These are phyloP conservation scores for Rhododendron williamsianum DNA, from an alignment of 148 eudicot genomes.

Conservation along the genomic window DNA sequence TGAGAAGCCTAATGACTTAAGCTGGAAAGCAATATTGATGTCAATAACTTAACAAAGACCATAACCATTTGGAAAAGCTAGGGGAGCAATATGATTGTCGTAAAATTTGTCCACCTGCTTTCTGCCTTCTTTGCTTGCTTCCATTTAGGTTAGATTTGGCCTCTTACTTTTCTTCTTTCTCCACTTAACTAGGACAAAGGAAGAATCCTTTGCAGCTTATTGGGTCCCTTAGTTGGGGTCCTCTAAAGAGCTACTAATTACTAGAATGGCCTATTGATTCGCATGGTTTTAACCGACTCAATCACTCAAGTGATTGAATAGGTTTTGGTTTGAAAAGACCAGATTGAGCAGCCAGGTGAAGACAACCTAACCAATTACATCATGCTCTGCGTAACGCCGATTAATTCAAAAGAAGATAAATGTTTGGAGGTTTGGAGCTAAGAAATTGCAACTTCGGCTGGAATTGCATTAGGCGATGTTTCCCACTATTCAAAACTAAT, in stretches of 20 bases:
- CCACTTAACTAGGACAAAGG: not conserved
- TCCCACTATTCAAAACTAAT: not conserved
- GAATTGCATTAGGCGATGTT: not conserved
- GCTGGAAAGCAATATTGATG: slow-evolving; percentile 41
- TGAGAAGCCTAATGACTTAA: slow-evolving; percentile 90
- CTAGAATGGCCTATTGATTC: not conserved
- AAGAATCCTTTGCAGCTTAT: not conserved
- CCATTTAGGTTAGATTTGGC: not conserved
- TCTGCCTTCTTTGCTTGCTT: not conserved
- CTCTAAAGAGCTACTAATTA: not conserved
- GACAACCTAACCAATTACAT: not conserved
- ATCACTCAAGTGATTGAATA: not conserved
- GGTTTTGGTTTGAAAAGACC: not conserved
- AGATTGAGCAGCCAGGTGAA: not conserved
- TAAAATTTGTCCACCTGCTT: not conserved
- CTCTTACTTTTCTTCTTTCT: not conserved
- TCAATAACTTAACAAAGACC: slow-evolving; percentile 13
- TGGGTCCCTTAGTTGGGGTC: not conserved
- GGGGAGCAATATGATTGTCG: not conserved
- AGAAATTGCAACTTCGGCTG: not conserved
- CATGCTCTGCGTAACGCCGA: not conserved
- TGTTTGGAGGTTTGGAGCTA: not conserved
- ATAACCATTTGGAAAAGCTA: not conserved
- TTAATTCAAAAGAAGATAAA: not conserved
- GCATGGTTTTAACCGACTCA: not conserved